A percentile compares a stretch with the other conserved stretches of the same genome.
phyloP scores from a whole-genome alignment of 768 basidiomycete species.

The Phanerochaete sordida region DNA sequence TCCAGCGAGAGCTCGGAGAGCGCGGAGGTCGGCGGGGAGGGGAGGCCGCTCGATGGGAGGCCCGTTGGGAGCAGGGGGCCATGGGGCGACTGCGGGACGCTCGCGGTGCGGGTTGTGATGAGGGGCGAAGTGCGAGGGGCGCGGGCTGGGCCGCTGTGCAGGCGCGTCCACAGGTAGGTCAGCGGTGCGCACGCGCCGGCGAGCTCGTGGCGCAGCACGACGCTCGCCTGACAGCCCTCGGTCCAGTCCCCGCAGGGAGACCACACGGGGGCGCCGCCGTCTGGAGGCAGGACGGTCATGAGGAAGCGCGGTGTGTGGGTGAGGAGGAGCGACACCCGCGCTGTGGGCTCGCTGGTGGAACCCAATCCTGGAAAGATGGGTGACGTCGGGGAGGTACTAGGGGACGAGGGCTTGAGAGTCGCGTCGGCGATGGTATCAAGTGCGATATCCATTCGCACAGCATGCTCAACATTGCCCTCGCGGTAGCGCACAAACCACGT shows the following conservation, averaged over 20 bases:
- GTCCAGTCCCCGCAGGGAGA: conserved; percentile 74
- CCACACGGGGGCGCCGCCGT: conserved; percentile 37
- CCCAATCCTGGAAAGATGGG: not conserved
- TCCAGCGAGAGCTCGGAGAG: not conserved
- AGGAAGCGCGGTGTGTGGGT: conserved; percentile 67
- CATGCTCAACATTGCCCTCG: conserved; percentile 68
- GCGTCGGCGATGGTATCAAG: conserved; percentile 60
- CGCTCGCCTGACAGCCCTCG: conserved; percentile 63
- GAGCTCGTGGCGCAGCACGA: conserved; percentile 61
- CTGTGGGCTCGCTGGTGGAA: conserved; percentile 42
- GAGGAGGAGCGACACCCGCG: conserved; percentile 56
- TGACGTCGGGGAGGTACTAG: too few species aligned
- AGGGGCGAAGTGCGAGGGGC: not conserved
- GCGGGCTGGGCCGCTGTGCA: not conserved
- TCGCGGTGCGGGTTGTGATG: not conserved
- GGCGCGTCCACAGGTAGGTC: conserved; percentile 34
- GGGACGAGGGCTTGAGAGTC: conserved; percentile 43
- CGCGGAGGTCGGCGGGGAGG: not conserved
- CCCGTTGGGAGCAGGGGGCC: not conserved
- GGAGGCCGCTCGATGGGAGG: not conserved
- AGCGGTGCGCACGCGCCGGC: conserved; percentile 61
- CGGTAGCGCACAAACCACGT: conserved; percentile 71
- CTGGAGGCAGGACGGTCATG: conserved; percentile 36
- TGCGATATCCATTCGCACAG: conserved; percentile 86
- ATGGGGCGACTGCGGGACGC: not conserved